Evolutionary conservation across 2,329 filamentous ascomycete genomes (phyloP), one percentile per base, ranked within the genome.

Genomic region (Penicillium sp.): DNA sequence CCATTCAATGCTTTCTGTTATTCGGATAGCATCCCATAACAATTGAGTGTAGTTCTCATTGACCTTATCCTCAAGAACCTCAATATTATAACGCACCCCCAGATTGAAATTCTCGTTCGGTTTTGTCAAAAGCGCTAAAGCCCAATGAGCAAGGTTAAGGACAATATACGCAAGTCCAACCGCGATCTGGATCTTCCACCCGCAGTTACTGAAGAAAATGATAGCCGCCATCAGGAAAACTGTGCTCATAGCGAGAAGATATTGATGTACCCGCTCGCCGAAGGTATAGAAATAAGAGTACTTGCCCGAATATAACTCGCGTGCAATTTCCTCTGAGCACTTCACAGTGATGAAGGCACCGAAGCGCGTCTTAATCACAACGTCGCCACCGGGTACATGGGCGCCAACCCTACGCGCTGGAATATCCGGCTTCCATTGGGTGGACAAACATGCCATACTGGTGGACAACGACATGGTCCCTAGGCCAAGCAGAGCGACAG

Each of bases 261-360:
- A n/a, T n/a, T n/a, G n/a, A n/a, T n/a, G n/a, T 87, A 34, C 81
- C n/a, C 64, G 71, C 27, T 69, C 74, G 3, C 70, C 68, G 40
- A 85, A 77, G 22, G 77, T 72, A 61, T 86, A 87, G 27, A 79
- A 64, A 67, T 84, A 87, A 62, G 83, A 79, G 59, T 86, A 83
- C 0, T 81, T 85, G 13, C 83, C 83, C 0, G 77, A 79, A 67
- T 86, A 87, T 0, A 87, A 75, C 64, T 87, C 84, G n/a, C 84
- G 77, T 2, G 83, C 81, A 2, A 87, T 79, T 31, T 84, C 79
- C 65, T 87, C 83, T 5, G 78, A 77, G 62, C 84, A 86, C 43
- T 75, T 74, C 13, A 87, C 72, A 6, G 85, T 71, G 2, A 87
- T 66, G 59, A 87, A 85, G 1, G 81, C 83, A 1, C 83, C 83